Evolutionary conservation across 176 grass and related monocot species (phyloP), one percentile per base, ranked within the genome.

Genomic region (Avena sativa): DNA sequence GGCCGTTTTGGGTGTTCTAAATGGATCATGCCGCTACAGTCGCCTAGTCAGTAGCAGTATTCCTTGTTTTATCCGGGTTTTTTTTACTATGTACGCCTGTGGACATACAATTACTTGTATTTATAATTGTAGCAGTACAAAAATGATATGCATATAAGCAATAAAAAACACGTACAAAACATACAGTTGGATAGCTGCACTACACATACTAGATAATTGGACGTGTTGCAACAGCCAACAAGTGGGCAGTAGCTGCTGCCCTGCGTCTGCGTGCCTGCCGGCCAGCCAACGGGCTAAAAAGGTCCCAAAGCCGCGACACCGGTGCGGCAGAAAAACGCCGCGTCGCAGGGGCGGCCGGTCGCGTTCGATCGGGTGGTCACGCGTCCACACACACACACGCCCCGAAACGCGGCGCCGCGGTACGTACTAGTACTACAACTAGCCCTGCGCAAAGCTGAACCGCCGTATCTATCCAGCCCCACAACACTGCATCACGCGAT

Each of bases 331-430:
- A 71, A 57, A 78, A 44, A 47, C 66, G 57, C 32, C 44, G 60
- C 38, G 49, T 56, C 30, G 59, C 38, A n/a, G 78, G 71, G 26
- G 40, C 52, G 51, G 36, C 60, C 25, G 47, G 70, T 51, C 47
- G 65, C 85, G 14, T 76, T 74, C 68, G 83, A 34, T 34, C 32
- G 56, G 83, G 5, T 43, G 40, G 40, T 43, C 40, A 43, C 40
- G 40, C 6, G 40, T 43, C 40, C 40, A 43, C 40, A 43, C 51
- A 63, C 71, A 28, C 32, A 47, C 71, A 26, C 71, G 9, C 63
- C 46, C 81, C 57, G 11, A 68, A 80, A 84, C 81, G 81, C 86
- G 89, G 69, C 69, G 89, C 81, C 81, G 67, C 34, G 65, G 81
- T 57, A 83, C 84, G 70, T 43, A 43, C 40, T 43, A 40, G 60